Conservation (phyloP, 2,329 filamentous ascomycete species). For the Fusarium drepaniforme region DNA sequence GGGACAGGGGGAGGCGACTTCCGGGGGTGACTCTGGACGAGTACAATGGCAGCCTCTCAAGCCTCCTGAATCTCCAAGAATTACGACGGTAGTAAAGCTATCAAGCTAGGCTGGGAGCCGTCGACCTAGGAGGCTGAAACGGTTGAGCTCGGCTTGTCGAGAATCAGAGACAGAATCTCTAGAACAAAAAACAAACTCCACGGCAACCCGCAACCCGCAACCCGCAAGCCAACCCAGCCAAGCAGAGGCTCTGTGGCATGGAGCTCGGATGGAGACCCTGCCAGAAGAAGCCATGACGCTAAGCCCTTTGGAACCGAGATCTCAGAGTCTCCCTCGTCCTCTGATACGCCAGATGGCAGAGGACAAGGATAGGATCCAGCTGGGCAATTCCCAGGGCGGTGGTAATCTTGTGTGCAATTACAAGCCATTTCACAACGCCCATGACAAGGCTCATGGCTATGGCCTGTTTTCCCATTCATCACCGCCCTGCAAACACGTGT, state of each 20-base stretch:
- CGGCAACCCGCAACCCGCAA: conserved; percentile 33
- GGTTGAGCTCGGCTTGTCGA: conserved; percentile 13
- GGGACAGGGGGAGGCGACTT: conserved; percentile 32
- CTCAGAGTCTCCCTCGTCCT: conserved; percentile 10
- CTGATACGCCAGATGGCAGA: conserved; percentile 31
- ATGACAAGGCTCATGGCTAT: conserved; percentile 10
- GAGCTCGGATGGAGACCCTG: conserved; percentile 12
- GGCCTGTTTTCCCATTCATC: conserved; percentile 28
- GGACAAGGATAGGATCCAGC: conserved; percentile 11
- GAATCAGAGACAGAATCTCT: conserved; percentile 9
- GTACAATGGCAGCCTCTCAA: conserved; percentile 2
- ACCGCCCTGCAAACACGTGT: conserved; percentile 40
- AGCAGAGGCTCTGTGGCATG: conserved; percentile 12
- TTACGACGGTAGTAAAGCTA: not conserved
- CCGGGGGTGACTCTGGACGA: conserved; percentile 2
- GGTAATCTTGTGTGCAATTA: conserved; percentile 41
- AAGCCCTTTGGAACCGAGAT: conserved; percentile 35
- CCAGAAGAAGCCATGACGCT: conserved; percentile 17
- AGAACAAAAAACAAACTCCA: conserved; percentile 12
- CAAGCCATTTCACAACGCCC: conserved; percentile 17
- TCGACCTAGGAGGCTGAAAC: conserved; percentile 12
- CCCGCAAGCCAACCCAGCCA: conserved; percentile 11
- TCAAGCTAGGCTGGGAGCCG: not conserved
- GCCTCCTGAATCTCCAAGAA: conserved; percentile 15
- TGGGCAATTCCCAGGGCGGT: conserved; percentile 36